Evolutionary conservation across 2,329 filamentous ascomycete genomes (phyloP), one percentile per base, ranked within the genome.

Genomic region (Colletotrichum acutatum): DNA sequence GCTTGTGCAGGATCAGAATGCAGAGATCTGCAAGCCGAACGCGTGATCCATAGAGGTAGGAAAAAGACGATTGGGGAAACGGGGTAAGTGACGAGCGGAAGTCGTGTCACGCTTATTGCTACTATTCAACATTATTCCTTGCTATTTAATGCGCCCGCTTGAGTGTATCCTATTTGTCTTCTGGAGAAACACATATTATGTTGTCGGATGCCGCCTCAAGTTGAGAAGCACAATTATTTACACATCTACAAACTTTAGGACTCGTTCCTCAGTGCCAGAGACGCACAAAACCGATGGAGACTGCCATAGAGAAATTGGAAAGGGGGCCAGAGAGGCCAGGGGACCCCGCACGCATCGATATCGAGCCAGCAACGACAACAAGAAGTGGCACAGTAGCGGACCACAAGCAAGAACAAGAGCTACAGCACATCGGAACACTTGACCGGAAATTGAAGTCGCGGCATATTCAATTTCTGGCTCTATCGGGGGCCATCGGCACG

Each of bases 401-500:
- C 7, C 14, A 24, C 12, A 64, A 72, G 4, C 66, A 65, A 8
- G 19, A 63, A 6, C 76, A 79, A 16, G 80, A 81, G 46, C 75
- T 63, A 19, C 79, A 78, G 28, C 76, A 83, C 53, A 66, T 82
- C 22, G 82, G 82, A 32, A 82, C 79, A 1, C 80, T 84, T 14
- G 79, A 84, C 1, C 80, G 82, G 5, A 78, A 75, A 60, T 80
- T 85, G 74, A 84, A 84, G 68, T 82, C 84, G 11, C 80, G 83
- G 5, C 83, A 84, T 72, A 79, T 84, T 0, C 83, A 84, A 58
- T 84, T 85, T 71, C 81, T 85, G 61, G 83, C 83, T 1, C 78
- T 85, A 1, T 83, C 82, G 8, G 81, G 83, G 19, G 82, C 82
- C 57, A 83, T 86, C 52, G 84, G 84, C 19, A 86, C 84, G 1